These are phyloP conservation scores for Arabis alpina DNA, from an alignment of 345 rosid species.

Conservation along the genomic window DNA sequence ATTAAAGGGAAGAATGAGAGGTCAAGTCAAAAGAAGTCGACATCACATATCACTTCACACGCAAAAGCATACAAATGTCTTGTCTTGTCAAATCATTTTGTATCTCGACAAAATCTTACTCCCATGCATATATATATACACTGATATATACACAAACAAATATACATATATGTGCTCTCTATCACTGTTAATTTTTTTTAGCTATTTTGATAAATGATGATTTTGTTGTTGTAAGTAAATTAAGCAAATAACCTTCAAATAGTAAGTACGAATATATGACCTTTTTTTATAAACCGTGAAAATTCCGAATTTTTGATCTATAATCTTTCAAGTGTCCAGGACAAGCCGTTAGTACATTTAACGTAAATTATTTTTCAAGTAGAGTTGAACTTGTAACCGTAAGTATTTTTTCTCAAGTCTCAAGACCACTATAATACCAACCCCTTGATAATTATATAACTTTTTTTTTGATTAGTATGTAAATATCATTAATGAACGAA, in stretches of 20 bases:
- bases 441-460: no score
- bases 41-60: slow-evolving; percentile 45
- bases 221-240: background rate
- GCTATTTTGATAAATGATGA: background rate
- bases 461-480: no score
- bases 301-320: no score
- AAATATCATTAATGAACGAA: no score
- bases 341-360: no score
- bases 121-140: slow-evolving; percentile 7
- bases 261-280: background rate
- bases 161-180: background rate
- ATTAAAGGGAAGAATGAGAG: slow-evolving; percentile 22
- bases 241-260: background rate
- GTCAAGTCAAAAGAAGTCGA: slow-evolving; percentile 44
- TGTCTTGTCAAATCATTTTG: slow-evolving; percentile 47
- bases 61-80: slow-evolving; percentile 38
- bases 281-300: no score
- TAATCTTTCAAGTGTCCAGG: no score
- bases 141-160: background rate
- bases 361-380: no score
- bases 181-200: background rate
- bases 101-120: slow-evolving; percentile 38
- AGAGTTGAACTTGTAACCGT: no score
- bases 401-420: no score
- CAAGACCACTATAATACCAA: no score